These are phyloP conservation scores for Aspergillus floridensis DNA, from an alignment of 2,329 filamentous ascomycete species.

Conservation along the genomic window DNA sequence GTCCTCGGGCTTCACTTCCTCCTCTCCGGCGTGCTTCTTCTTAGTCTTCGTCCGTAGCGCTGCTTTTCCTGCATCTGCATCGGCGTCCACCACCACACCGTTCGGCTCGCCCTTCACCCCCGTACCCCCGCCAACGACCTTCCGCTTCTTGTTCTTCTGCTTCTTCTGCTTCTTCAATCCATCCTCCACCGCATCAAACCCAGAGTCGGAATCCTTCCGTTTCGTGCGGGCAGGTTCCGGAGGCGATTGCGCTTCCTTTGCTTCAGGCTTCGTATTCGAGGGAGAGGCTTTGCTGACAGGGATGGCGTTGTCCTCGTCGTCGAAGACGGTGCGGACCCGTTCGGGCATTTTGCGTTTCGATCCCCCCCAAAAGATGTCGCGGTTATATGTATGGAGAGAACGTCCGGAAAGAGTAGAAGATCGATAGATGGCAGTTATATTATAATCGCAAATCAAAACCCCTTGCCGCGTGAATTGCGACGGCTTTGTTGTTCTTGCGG, in stretches of 20 bases:
- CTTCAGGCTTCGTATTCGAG: constrained; percentile 9
- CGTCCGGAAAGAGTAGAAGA: neutral
- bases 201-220: neutral
- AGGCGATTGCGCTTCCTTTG: neutral
- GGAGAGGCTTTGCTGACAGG: constrained; percentile 4
- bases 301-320: constrained; percentile 30
- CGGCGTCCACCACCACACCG: no score
- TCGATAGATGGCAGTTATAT: neutral
- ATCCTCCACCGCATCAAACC: constrained; percentile 6
- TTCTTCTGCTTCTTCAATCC: constrained; percentile 22
- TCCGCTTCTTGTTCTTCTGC: constrained; percentile 34
- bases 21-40: no score
- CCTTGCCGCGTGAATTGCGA: constrained; percentile 1
- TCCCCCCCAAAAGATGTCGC: no score
- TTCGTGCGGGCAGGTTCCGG: constrained; percentile 6
- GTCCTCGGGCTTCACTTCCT: neutral
- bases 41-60: no score
- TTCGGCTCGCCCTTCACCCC: no score
- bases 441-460: neutral
- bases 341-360: constrained; percentile 37
- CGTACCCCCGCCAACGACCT: neutral
- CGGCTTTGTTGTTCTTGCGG: constrained; percentile 3
- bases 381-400: no score
- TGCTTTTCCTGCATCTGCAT: no score
- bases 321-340: constrained; percentile 41